These are phyloP conservation scores for Suillus weaverae DNA, from an alignment of 768 basidiomycete species.

Conservation along the genomic window DNA sequence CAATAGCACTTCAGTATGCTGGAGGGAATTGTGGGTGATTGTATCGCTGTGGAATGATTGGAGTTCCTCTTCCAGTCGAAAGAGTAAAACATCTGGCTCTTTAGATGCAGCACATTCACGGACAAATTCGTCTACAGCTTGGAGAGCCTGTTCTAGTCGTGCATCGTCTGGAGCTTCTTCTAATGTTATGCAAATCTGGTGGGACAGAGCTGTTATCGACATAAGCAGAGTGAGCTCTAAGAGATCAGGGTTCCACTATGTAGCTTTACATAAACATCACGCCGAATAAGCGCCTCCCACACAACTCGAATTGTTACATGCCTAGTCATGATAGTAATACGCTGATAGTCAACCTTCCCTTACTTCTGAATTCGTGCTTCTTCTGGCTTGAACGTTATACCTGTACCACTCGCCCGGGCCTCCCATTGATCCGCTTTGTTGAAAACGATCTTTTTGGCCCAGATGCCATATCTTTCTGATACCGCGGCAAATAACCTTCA, in stretches of 20 bases:
- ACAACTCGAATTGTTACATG: background rate
- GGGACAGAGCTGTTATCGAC: slow-evolving; percentile 40
- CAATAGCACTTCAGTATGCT: slow-evolving; percentile 67
- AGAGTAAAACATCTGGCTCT: slow-evolving; percentile 44
- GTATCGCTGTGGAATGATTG: slow-evolving; percentile 60
- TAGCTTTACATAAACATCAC: background rate
- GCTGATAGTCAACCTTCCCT: background rate
- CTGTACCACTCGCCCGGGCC: slow-evolving; percentile 28
- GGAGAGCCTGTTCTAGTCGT: slow-evolving; percentile 50
- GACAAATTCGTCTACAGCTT: slow-evolving; percentile 56
- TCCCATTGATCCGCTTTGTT: slow-evolving; percentile 40
- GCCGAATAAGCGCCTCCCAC: background rate
- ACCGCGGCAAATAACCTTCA: slow-evolving; percentile 37
- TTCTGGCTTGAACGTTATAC: slow-evolving; percentile 33
- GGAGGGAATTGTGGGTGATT: slow-evolving; percentile 61
- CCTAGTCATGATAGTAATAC: background rate
- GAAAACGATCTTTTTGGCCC: too few species aligned
- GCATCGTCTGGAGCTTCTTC: slow-evolving; percentile 52
- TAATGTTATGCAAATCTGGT: slow-evolving; percentile 59
- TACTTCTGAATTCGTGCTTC: slow-evolving; percentile 22
- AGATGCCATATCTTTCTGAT: slow-evolving; percentile 39
- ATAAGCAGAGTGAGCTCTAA: slow-evolving; percentile 20
- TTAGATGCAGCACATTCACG: slow-evolving; percentile 47
- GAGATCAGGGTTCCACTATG: background rate
- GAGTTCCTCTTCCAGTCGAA: slow-evolving; percentile 65